A percentile compares a stretch with the other conserved stretches of the same genome.
Evolutionary conservation across 306 rosid genomes (phyloP).

Genomic region (Dicorynia guianensis): DNA sequence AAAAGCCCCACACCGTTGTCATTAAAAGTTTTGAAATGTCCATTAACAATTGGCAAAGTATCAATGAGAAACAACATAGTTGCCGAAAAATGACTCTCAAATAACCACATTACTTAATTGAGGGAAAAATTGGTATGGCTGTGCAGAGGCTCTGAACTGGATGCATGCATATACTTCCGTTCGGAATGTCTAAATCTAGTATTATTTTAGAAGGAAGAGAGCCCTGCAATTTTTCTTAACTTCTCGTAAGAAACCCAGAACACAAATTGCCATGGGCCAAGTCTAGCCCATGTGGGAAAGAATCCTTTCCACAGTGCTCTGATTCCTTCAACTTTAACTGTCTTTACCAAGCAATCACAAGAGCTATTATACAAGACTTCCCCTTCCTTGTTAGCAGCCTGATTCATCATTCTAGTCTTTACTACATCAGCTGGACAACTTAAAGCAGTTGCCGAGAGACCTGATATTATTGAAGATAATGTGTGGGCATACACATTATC

Average conservation of each 20-base stretch:
- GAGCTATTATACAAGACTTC: slow-evolving; percentile 59
- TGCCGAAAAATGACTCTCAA: neutral
- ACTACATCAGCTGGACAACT: slow-evolving; percentile 97
- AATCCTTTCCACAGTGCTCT: slow-evolving; percentile 93
- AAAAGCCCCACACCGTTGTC: neutral
- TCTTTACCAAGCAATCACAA: slow-evolving; percentile 80
- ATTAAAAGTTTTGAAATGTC: neutral
- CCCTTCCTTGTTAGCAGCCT: slow-evolving; percentile 57
- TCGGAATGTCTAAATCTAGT: slow-evolving; percentile 11
- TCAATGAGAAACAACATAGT: neutral
- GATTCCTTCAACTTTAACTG: slow-evolving; percentile 78
- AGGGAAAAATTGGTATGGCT: neutral
- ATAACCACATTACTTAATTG: neutral
- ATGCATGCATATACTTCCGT: slow-evolving; percentile 30
- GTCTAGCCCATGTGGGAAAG: slow-evolving; percentile 95
- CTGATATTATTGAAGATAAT: slow-evolving; percentile 78
- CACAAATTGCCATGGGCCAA: slow-evolving; percentile 94
- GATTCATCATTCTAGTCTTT: slow-evolving; percentile 94
- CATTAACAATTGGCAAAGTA: neutral
- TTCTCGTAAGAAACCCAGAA: slow-evolving; percentile 95
- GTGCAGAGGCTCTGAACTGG: slow-evolving; percentile 21
- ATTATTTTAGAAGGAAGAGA: slow-evolving; percentile 68
- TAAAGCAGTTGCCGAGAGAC: slow-evolving; percentile 76
- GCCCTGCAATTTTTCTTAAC: slow-evolving; percentile 76
- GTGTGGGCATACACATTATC: slow-evolving; percentile 82